These are phyloP conservation scores for Arthroderma sp. DNA, from an alignment of 2,329 filamentous ascomycete species.

Conservation along the genomic window DNA sequence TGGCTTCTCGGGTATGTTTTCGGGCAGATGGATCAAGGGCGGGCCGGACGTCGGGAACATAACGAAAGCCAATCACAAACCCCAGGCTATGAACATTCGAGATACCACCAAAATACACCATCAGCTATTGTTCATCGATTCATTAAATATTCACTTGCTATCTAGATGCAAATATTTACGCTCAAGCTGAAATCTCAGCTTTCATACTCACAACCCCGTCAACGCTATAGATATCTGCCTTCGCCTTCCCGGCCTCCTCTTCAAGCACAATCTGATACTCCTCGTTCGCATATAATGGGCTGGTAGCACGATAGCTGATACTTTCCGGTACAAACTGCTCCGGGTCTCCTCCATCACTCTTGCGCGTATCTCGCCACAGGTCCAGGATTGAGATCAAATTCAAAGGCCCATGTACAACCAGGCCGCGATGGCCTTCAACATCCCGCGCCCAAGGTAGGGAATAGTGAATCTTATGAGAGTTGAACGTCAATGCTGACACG, in stretches of 20 bases:
- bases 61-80: too few species aligned
- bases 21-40: too few species aligned
- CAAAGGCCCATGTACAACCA: conserved; percentile 32
- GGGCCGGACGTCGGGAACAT: too few species aligned
- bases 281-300: conserved; percentile 38
- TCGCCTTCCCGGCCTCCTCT: conserved; percentile 17
- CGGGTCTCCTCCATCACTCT: conserved; percentile 10
- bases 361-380: conserved; percentile 30
- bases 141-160: too few species aligned
- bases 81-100: too few species aligned
- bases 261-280: conserved; percentile 33
- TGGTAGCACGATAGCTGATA: conserved; percentile 37
- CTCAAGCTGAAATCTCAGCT: conserved; percentile 19
- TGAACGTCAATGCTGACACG: conserved; percentile 33
- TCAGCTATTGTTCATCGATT: too few species aligned
- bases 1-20: too few species aligned
- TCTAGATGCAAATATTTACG: too few species aligned
- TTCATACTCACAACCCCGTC: conserved; percentile 25
- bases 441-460: conserved; percentile 30
- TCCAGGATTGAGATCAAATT: conserved; percentile 32
- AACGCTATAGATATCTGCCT: conserved; percentile 23
- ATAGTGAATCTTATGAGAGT: conserved; percentile 34
- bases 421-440: conserved; percentile 30
- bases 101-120: too few species aligned
- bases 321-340: conserved; percentile 25